phyloP scores from a whole-genome alignment of 768 basidiomycete genomes.

The Ephemerocybe angulata region DNA sequence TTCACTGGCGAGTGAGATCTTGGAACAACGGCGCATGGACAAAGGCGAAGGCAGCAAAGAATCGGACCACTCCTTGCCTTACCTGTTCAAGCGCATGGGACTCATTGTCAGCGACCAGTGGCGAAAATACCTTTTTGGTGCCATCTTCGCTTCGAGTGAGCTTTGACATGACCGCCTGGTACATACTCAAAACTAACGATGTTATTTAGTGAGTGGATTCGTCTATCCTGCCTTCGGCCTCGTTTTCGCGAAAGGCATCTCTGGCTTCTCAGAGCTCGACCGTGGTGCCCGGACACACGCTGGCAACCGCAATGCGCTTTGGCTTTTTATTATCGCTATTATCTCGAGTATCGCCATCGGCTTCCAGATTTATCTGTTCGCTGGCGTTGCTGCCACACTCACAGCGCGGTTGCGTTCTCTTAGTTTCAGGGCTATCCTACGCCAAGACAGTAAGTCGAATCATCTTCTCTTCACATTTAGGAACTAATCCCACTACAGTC shows the following conservation, averaged over 20 bases:
- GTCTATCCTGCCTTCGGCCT: constrained; percentile 73
- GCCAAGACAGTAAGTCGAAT: constrained; percentile 72
- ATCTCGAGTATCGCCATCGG: constrained; percentile 57
- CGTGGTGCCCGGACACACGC: constrained; percentile 40
- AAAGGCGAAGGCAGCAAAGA: constrained; percentile 27
- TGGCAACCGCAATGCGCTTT: constrained; percentile 72
- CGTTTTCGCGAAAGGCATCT: constrained; percentile 61
- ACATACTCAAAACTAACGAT: neutral
- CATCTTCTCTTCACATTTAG: neutral
- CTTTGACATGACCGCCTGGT: constrained; percentile 11
- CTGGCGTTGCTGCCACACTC: constrained; percentile 62
- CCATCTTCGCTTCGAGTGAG: constrained; percentile 49
- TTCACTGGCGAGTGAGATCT: constrained; percentile 65
- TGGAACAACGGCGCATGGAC: constrained; percentile 44
- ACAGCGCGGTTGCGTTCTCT: constrained; percentile 67
- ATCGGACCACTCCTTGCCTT: constrained; percentile 43
- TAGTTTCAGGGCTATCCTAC: constrained; percentile 75
- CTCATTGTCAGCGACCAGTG: constrained; percentile 57
- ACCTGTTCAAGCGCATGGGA: constrained; percentile 72
- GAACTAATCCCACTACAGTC: constrained; percentile 37
- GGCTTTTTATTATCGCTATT: constrained; percentile 80
- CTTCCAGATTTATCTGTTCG: constrained; percentile 70
- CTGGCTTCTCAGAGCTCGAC: constrained; percentile 47
- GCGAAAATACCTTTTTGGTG: constrained; percentile 55
- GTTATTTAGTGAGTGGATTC: constrained; percentile 48